These are phyloP conservation scores for Suhomyces prunicola DNA, from an alignment of 805 yeast genomes.

Conservation along the genomic window DNA sequence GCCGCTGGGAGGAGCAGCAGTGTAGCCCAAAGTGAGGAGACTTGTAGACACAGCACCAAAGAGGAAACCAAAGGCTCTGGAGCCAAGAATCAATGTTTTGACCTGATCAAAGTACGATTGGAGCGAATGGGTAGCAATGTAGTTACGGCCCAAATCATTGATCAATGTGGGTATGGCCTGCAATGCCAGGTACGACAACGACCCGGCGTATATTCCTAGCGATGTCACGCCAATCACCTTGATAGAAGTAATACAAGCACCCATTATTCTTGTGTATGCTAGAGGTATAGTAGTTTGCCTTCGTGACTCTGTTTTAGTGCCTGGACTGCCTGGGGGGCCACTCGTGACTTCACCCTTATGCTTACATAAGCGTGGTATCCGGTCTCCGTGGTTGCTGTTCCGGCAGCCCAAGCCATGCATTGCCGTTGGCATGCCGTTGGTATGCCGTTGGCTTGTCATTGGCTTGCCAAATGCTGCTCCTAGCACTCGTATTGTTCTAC, in stretches of 20 bases:
- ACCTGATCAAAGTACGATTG: slow-evolving; percentile 15
- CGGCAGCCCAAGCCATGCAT: background rate
- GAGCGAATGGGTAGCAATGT: slow-evolving; percentile 4
- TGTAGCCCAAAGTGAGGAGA: slow-evolving; percentile 54
- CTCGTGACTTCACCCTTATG: slow-evolving; percentile 1
- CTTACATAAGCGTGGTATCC: background rate
- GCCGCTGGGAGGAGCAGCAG: slow-evolving; percentile 50
- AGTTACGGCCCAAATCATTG: slow-evolving; percentile 22
- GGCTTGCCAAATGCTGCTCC: background rate
- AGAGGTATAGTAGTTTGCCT: background rate
- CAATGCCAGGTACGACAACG: slow-evolving; percentile 42
- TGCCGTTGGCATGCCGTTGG: background rate
- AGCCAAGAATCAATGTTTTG: slow-evolving; percentile 17
- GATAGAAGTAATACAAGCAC: slow-evolving; percentile 40
- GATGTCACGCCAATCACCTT: slow-evolving; percentile 66
- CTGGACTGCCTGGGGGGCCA: background rate
- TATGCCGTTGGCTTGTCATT: too few relatives aligned
- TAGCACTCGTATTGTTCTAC: background rate
- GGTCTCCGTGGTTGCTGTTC: background rate
- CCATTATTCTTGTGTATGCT: slow-evolving; percentile 9
- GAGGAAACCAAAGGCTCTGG: slow-evolving; percentile 21
- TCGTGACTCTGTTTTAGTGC: background rate
- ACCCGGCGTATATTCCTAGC: slow-evolving; percentile 60
- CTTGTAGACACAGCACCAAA: slow-evolving; percentile 50
- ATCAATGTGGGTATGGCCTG: slow-evolving; percentile 27